Evolutionary conservation across 345 rosid species (phyloP), one percentile per base, ranked within the genome.

Genomic region (Hypericum androsaemum): DNA sequence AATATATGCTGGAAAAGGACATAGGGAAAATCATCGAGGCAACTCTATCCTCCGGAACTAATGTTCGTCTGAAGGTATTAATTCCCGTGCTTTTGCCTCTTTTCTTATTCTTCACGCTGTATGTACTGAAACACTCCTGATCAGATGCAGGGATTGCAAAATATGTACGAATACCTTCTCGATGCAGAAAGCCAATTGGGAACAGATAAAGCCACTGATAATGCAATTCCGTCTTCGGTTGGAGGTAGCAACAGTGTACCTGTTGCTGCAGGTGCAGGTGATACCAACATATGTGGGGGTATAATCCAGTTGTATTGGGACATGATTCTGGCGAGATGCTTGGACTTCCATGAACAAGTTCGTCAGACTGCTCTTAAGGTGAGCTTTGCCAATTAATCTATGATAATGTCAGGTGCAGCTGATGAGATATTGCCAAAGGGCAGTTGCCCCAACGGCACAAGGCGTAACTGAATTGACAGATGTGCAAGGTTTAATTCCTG

Each of bases 241-340:
- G 86, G 81, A 67, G 76, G 67, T 59, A 82, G 78, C 55, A 43
- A 73, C 38, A 69, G 76, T 50, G 95, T 92, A 48, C 95, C 97
- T 43, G 99, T 88, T 69, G 99, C 99, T 51, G 99, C 99, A 11
- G 99, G 99, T 74, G 99, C 99, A 32, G 97, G 97, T 39, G 99
- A 94, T 69, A 80, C 95, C 42, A 94, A 94, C 77, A 83, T 88
- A 45, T 94, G 99, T 62, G 99, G 99, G n/a, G 97, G 99, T 65
- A 85, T 88, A 61, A 80, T 92, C 58, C 98, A 92, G 75, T 78
- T 92, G 64, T 92, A 81, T 58, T 92, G 97, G 95, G 89, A 88
- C 65, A 86, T 69, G 49, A 81, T 92, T 69, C 66, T 92, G 66
- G 87, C 77, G 35, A 85, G 87, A 71, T 88, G 97, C 71, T 66